phyloP scores from a whole-genome alignment of 495 filamentous ascomycete genomes.

The Entonaema liquescens region DNA sequence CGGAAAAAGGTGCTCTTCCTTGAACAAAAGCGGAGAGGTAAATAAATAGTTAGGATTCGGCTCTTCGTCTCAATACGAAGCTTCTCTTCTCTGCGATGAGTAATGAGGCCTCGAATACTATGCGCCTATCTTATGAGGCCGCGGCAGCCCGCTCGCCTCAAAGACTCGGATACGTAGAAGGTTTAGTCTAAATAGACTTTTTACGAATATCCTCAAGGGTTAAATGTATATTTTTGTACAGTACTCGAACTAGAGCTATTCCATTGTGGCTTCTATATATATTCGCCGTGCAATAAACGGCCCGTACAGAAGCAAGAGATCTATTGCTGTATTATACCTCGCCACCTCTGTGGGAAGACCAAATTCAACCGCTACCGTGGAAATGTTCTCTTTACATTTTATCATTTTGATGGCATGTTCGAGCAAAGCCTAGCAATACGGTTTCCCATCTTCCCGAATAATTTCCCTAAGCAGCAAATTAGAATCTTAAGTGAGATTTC shows the following conservation, averaged over 20 bases:
- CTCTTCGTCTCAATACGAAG: conserved; percentile 17
- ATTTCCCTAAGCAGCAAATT: conserved; percentile 1
- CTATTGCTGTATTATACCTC: background rate
- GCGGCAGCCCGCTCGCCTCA: background rate
- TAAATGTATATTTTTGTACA: conserved; percentile 34
- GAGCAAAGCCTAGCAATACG: conserved; percentile 2
- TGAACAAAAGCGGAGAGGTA: conserved; percentile 76
- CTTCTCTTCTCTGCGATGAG: conserved; percentile 2
- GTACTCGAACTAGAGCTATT: conserved; percentile 19
- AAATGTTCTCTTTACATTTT: conserved; percentile 2
- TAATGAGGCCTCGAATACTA: background rate
- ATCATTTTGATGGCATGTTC: background rate
- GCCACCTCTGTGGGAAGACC: background rate
- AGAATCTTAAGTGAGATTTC: background rate
- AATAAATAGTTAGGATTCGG: conserved; percentile 42
- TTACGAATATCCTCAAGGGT: conserved; percentile 2
- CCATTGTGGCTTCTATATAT: background rate
- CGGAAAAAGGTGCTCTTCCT: conserved; percentile 90
- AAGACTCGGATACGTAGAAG: background rate
- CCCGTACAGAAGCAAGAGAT: conserved; percentile 13
- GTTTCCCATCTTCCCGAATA: background rate
- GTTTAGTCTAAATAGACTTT: background rate
- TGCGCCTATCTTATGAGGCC: background rate
- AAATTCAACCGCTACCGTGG: background rate
- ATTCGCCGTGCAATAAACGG: conserved; percentile 13